Conservation (phyloP, 139 green algal genomes). For the Coelastrella sp. region DNA sequence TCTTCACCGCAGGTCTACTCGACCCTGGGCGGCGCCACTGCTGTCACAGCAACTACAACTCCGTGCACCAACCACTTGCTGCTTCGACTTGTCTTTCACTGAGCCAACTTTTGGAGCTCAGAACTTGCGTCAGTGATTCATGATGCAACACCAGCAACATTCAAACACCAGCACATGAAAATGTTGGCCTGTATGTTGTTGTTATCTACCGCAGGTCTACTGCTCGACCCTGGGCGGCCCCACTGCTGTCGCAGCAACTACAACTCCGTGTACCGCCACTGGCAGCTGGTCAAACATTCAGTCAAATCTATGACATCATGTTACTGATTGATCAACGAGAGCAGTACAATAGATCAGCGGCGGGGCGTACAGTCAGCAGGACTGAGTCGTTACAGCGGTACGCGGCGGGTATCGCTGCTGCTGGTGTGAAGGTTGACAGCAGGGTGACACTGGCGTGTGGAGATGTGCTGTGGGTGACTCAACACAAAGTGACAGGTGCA, state of each 20-base stretch:
- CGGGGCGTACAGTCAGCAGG: conserved; percentile 15
- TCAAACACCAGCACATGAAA: conserved; percentile 13
- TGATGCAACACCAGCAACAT: conserved; percentile 15
- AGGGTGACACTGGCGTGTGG: conserved; percentile 58
- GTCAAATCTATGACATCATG: not conserved
- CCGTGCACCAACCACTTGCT: conserved; percentile 39
- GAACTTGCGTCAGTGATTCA: too few relatives aligned
- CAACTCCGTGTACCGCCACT: conserved; percentile 41
- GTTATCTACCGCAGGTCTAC: too few relatives aligned
- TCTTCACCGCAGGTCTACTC: not conserved
- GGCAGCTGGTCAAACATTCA: conserved; percentile 58
- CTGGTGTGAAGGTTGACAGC: conserved; percentile 57
- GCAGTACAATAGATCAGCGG: not conserved
- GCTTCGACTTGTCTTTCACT: conserved; percentile 67
- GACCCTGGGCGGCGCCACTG: conserved; percentile 35
- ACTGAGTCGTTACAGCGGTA: conserved; percentile 1
- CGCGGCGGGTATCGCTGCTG: conserved; percentile 43
- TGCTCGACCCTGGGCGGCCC: conserved; percentile 38
- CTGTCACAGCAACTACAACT: not conserved
- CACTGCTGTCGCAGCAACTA: conserved; percentile 10
- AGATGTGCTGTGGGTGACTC: conserved; percentile 47
- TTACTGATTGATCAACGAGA: conserved; percentile 24
- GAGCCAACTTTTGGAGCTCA: not conserved
- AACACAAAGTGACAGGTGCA: not conserved
- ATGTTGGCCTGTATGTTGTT: too few relatives aligned